These are phyloP conservation scores for Pachyrhizus erosus DNA, from an alignment of 306 rosid genomes.

Conservation along the genomic window DNA sequence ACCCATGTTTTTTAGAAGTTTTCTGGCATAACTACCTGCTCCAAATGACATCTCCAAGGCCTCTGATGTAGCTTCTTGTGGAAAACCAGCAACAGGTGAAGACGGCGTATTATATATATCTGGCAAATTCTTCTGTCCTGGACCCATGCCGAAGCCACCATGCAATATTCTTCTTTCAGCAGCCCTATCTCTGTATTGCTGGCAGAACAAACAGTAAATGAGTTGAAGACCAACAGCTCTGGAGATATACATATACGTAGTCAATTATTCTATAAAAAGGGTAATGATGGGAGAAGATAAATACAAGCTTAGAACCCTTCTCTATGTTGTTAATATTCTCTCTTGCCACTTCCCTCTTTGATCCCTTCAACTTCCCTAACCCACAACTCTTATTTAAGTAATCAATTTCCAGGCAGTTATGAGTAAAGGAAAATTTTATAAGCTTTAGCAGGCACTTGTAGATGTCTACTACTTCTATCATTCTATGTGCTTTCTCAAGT, in stretches of 20 bases:
- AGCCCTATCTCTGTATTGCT: slow-evolving; percentile 86
- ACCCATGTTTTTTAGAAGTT: slow-evolving; percentile 75
- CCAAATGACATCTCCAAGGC: slow-evolving; percentile 85
- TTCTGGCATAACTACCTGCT: slow-evolving; percentile 79
- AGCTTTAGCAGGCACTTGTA: background rate
- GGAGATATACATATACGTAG: slow-evolving; percentile 2
- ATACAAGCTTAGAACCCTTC: background rate
- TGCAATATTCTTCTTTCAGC: slow-evolving; percentile 89
- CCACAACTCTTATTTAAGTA: background rate
- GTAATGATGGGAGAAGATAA: background rate
- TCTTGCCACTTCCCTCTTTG: background rate
- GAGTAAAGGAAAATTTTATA: background rate
- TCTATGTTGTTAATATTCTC: background rate
- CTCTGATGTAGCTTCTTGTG: slow-evolving; percentile 71
- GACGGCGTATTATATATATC: slow-evolving; percentile 41
- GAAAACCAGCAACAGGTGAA: slow-evolving; percentile 46
- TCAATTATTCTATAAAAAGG: background rate
- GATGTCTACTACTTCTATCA: background rate
- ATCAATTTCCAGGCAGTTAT: background rate
- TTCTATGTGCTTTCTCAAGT: background rate
- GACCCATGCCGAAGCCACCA: slow-evolving; percentile 82
- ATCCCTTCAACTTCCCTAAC: slow-evolving; percentile 2
- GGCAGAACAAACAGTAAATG: slow-evolving; percentile 39
- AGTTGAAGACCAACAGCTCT: slow-evolving; percentile 23
- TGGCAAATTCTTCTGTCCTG: slow-evolving; percentile 73